Evolutionary conservation across 2,329 filamentous ascomycete genomes (phyloP), one percentile per base, ranked within the genome.

Genomic region (Epichloe sylvatica): DNA sequence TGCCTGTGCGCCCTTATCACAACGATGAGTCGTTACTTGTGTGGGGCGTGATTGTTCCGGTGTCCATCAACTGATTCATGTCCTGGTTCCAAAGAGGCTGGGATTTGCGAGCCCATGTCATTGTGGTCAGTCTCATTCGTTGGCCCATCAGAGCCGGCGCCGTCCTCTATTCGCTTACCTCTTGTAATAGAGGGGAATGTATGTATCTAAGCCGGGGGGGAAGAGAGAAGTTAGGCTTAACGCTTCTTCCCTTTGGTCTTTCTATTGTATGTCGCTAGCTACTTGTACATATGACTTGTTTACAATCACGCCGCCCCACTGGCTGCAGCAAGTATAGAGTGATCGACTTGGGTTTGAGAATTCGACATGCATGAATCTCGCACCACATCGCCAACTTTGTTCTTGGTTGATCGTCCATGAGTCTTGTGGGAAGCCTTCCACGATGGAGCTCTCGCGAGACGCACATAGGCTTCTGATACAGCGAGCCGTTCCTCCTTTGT

Each of bases 391-490:
- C 39, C n/a, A 35, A 17, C n/a, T 35, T 37, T 38, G 37, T 44
- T 46, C 40, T 39, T 34, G 8, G 8, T 9, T 3, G 8, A 4
- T 35, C 15, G 33, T 23, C 33, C n/a, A 38, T n/a, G 19, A 5
- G 8, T 12, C 35, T 40, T 42, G 4, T 4, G 21, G 9, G 7
- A 11, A 23, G n/a, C n/a, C 21, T 41, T 41, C 23, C 17, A n/a
- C 17, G 39, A 15, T 7, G 49, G 46, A 11, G 15, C 23, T 37
- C 7, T 35, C 7, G 55, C 47, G 15, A 56, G 35, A 34, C 53
- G 49, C 39, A 57, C 49, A n/a, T 56, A 53, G 30, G 56, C 55
- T 30, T 60, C 58, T 13, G 49, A 46, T 41, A 59, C 54, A 13
- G 49, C 53, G 8, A 38, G 43, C 34, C 58, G 52, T 21, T 59